Conservation (phyloP, 2,329 filamentous ascomycete species). For the Fulvia fulva region DNA sequence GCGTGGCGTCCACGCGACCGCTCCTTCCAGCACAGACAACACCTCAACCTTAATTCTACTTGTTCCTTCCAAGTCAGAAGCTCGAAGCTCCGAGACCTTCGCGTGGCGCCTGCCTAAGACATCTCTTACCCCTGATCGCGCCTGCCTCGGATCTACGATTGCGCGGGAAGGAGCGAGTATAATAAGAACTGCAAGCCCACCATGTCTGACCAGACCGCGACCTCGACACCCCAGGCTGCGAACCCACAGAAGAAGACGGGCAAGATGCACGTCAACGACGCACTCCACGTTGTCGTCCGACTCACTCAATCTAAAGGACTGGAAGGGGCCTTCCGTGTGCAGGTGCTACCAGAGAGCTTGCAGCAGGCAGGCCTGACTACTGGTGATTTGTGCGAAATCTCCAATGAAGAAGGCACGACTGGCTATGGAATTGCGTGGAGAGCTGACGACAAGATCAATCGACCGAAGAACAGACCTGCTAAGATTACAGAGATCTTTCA, state of each 20-base stretch:
- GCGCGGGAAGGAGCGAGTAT: neutral
- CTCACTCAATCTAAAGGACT: slow-evolving; percentile 35
- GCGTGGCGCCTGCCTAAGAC: slow-evolving; percentile 4
- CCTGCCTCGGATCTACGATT: neutral
- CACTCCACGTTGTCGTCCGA: slow-evolving; percentile 50
- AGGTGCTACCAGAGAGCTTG: slow-evolving; percentile 54
- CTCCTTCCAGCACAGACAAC: too few relatives aligned
- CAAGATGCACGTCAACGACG: slow-evolving; percentile 17
- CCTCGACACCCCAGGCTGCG: neutral
- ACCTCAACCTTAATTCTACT: too few relatives aligned
- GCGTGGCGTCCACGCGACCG: too few relatives aligned
- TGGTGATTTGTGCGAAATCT: slow-evolving; percentile 58
- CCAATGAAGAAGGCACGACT: slow-evolving; percentile 37
- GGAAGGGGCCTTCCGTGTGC: slow-evolving; percentile 57
- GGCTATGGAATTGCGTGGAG: slow-evolving; percentile 62
- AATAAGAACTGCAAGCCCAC: neutral
- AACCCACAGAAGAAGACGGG: neutral
- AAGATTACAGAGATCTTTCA: slow-evolving; percentile 71
- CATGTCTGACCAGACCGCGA: neutral
- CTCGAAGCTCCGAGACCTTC: neutral
- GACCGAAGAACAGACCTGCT: slow-evolving; percentile 62
- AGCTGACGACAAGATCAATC: slow-evolving; percentile 49
- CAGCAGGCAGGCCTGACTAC: slow-evolving; percentile 52
- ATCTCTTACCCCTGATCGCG: neutral
- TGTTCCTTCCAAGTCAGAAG: neutral